Evolutionary conservation across 2,329 filamentous ascomycete species (phyloP).

Genomic region (Exophiala sideris): DNA sequence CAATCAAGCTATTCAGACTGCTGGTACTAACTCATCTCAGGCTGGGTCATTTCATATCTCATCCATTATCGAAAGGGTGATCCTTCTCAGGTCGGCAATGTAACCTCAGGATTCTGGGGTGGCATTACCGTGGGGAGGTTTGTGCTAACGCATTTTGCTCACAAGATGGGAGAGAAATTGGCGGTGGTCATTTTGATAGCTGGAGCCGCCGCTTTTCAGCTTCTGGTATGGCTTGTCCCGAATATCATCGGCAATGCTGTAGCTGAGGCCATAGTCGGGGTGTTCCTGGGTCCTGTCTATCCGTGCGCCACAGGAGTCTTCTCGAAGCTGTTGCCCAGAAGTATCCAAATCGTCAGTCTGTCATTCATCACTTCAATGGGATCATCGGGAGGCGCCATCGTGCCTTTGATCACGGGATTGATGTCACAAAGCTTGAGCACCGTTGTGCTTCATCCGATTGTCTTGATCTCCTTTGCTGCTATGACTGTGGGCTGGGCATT

Average conservation of each 20-base stretch:
- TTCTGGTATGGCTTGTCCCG: conserved; percentile 31
- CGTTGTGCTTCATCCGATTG: conserved; percentile 53
- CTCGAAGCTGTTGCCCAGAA: conserved; percentile 33
- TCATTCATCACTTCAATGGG: conserved; percentile 41
- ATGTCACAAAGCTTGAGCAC: conserved; percentile 47
- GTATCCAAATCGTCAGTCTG: conserved; percentile 40
- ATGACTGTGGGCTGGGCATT: conserved; percentile 54
- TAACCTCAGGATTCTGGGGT: conserved; percentile 61
- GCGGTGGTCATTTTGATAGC: conserved; percentile 63
- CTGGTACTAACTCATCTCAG: conserved; percentile 54
- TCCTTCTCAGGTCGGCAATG: conserved; percentile 71
- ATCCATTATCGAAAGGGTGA: conserved; percentile 69
- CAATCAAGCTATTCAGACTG: no score
- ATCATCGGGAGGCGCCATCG: conserved; percentile 41
- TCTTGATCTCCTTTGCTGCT: conserved; percentile 51
- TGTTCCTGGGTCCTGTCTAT: conserved; percentile 75
- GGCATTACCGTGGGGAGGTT: conserved; percentile 77
- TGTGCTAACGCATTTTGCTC: conserved; percentile 63
- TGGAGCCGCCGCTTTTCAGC: conserved; percentile 52
- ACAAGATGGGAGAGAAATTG: conserved; percentile 65
- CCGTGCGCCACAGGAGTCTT: conserved; percentile 53
- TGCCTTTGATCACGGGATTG: conserved; percentile 49
- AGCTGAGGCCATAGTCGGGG: conserved; percentile 64
- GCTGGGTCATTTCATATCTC: conserved; percentile 84
- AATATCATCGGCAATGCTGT: conserved; percentile 49